phyloP scores from a whole-genome alignment of 495 filamentous ascomycete species.

The Stereocaulon alpinum region DNA sequence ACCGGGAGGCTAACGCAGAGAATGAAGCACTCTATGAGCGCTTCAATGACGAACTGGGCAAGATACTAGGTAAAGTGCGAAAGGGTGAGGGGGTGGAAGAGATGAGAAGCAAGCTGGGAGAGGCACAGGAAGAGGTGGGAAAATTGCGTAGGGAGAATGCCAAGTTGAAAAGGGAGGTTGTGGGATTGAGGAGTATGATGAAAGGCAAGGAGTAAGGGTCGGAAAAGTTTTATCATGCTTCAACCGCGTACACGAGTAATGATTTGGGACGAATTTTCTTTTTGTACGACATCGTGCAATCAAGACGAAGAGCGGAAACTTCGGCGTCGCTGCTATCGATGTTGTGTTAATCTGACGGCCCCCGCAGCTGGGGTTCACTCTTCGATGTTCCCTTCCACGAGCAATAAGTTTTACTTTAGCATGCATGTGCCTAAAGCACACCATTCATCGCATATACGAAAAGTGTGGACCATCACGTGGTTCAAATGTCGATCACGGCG shows the following conservation, averaged over 20 bases:
- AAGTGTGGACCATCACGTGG: too few relatives aligned
- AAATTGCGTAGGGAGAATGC: slow-evolving; percentile 72
- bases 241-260: not conserved
- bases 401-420: not conserved
- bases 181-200: slow-evolving; percentile 15
- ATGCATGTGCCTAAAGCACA: not conserved
- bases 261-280: not conserved
- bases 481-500: too few relatives aligned
- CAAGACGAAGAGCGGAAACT: too few relatives aligned
- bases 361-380: not conserved
- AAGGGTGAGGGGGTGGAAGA: slow-evolving; percentile 65
- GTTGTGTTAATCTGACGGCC: not conserved
- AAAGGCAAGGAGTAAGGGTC: not conserved
- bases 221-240: not conserved
- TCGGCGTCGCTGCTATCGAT: too few relatives aligned
- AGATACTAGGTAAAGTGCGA: slow-evolving; percentile 67
- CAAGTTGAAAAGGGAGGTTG: slow-evolving; percentile 50
- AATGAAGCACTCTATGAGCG: slow-evolving; percentile 90
- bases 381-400: not conserved
- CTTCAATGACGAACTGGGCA: slow-evolving; percentile 82
- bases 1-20: slow-evolving; percentile 80
- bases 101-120: slow-evolving; percentile 54
- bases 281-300: too few relatives aligned
- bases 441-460: too few relatives aligned
- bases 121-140: slow-evolving; percentile 55